Conservation (phyloP, 176 grass and related monocot species). For the Microstegium vimineum region DNA sequence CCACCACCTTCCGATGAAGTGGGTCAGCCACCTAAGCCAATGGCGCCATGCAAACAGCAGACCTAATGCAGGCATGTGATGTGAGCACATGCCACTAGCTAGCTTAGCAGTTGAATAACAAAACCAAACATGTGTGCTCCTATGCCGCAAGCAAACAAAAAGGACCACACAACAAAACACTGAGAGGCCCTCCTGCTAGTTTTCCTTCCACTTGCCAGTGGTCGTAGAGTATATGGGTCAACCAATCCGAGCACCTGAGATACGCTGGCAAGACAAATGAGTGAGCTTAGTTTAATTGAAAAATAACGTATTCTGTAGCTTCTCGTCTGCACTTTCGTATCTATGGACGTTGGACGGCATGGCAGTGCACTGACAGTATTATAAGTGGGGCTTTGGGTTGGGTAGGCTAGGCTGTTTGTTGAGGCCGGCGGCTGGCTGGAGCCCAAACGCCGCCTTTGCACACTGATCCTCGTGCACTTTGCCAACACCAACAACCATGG, state of each 20-base stretch:
- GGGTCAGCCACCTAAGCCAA: constrained; percentile 8
- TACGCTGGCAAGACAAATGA: constrained; percentile 25
- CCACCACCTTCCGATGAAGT: background rate
- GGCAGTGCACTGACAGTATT: background rate
- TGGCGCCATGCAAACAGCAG: background rate
- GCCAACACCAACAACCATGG: background rate
- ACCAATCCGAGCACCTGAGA: constrained; percentile 6
- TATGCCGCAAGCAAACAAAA: background rate
- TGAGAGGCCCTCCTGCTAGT: background rate
- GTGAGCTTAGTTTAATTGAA: background rate
- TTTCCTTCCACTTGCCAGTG: background rate
- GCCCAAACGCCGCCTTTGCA: background rate
- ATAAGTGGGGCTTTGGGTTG: background rate
- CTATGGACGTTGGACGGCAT: background rate
- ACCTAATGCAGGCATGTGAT: background rate
- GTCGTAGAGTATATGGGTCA: constrained; percentile 19
- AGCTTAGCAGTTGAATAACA: background rate
- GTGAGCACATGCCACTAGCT: background rate
- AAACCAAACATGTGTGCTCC: background rate
- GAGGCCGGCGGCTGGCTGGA: constrained; percentile 21
- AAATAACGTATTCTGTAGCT: constrained; percentile 3
- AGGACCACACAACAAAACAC: constrained; percentile 1
- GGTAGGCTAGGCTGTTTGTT: background rate
- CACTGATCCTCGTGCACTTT: background rate
- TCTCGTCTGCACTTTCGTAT: constrained; percentile 5